Conservation (phyloP, 495 filamentous ascomycete species). For the Penicillium paradoxum region DNA sequence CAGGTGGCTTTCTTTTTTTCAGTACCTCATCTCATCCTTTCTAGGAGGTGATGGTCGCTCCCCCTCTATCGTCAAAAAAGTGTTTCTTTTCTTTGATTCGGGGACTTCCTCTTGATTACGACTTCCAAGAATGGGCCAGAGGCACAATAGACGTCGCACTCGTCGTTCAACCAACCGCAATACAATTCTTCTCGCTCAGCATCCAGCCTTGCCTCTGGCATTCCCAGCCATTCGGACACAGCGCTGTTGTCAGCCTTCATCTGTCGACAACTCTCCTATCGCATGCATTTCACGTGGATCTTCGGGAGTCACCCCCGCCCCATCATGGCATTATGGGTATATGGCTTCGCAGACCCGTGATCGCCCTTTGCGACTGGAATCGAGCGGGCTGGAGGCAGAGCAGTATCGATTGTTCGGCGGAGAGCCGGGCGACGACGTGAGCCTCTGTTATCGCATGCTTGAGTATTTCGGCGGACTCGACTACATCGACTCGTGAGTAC, state of each 20-base stretch:
- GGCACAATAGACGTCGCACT: conserved; percentile 46
- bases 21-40: conserved; percentile 42
- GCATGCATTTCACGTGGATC: conserved; percentile 20
- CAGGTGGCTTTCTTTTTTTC: conserved; percentile 16
- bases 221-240: conserved; percentile 14
- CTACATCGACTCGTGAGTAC: conserved; percentile 44
- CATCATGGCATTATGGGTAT: conserved; percentile 41
- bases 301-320: conserved; percentile 29
- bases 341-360: conserved; percentile 37
- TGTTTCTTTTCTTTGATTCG: conserved; percentile 12
- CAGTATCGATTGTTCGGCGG: conserved; percentile 45
- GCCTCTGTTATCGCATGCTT: conserved; percentile 45
- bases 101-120: not conserved
- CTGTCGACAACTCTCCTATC: conserved; percentile 10
- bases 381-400: conserved; percentile 28
- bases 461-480: conserved; percentile 47
- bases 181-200: not conserved
- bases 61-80: conserved; percentile 16
- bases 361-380: conserved; percentile 18
- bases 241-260: conserved; percentile 3
- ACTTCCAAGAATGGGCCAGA: conserved; percentile 40
- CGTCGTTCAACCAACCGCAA: conserved; percentile 37
- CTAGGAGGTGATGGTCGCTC: conserved; percentile 44
- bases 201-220: conserved; percentile 6
- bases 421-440: conserved; percentile 43